phyloP scores from a whole-genome alignment of 2,329 filamentous ascomycete species.

The Aspergillus felis region DNA sequence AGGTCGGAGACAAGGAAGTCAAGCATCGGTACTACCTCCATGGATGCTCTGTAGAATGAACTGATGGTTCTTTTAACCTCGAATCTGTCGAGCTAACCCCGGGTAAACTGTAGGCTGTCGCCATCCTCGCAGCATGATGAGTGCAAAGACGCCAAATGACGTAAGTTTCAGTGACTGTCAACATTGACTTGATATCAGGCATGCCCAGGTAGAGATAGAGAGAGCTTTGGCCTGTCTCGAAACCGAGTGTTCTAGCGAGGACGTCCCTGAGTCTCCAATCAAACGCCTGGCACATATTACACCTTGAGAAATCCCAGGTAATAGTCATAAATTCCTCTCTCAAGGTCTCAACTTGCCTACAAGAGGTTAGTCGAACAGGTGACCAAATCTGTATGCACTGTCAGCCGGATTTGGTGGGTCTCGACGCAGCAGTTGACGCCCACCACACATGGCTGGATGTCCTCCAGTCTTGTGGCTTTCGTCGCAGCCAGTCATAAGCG shows the following conservation, averaged over 20 bases:
- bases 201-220: background rate
- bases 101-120: background rate
- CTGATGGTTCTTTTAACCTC: background rate
- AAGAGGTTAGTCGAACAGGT: constrained; percentile 17
- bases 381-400: constrained; percentile 19
- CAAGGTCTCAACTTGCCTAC: background rate
- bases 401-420: constrained; percentile 17
- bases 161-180: background rate
- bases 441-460: background rate
- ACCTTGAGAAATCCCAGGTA: background rate
- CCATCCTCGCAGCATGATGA: background rate
- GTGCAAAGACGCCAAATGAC: background rate
- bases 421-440: constrained; percentile 1
- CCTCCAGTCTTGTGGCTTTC: background rate
- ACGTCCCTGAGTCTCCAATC: background rate
- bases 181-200: background rate
- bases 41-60: background rate
- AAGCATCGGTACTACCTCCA: too few relatives aligned
- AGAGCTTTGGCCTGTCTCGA: background rate
- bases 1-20: background rate
- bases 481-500: background rate
- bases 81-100: background rate
- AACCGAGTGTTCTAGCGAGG: background rate
- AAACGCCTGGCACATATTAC: background rate
- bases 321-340: background rate